Conservation (phyloP, 345 rosid species). For the Carallia pectinifolia region DNA sequence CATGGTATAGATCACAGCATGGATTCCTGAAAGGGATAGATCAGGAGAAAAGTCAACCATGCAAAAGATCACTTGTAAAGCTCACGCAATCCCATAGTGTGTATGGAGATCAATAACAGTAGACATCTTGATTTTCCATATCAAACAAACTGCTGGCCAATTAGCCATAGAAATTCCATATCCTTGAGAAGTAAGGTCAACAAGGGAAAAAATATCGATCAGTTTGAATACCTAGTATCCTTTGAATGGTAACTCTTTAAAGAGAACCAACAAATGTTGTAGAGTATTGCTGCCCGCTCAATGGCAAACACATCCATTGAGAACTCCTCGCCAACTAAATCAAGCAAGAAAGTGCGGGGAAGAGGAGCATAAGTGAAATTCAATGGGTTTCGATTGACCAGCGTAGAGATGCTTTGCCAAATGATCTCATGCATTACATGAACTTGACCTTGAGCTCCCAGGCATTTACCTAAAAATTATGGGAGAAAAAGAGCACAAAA, state of each 20-base stretch:
- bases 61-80: background rate
- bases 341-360: conserved; percentile 42
- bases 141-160: no score
- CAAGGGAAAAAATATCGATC: background rate
- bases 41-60: conserved; percentile 10
- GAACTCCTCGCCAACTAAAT: conserved; percentile 61
- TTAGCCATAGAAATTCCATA: no score
- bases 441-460: conserved; percentile 40
- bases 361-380: conserved; percentile 30
- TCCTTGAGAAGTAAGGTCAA: no score
- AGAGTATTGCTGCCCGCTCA: conserved; percentile 69
- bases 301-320: conserved; percentile 56
- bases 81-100: no score
- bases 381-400: conserved; percentile 49
- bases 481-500: background rate
- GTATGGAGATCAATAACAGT: no score
- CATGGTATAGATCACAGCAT: conserved; percentile 58
- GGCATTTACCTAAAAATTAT: conserved; percentile 66
- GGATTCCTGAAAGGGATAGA: conserved; percentile 42
- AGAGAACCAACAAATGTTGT: conserved; percentile 58
- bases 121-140: no score
- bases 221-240: conserved; percentile 49
- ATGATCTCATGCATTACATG: conserved; percentile 64
- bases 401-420: conserved; percentile 49
- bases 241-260: conserved; percentile 49